Conservation (phyloP, 169 alveolate genomes). For the Plasmodium relictum region DNA sequence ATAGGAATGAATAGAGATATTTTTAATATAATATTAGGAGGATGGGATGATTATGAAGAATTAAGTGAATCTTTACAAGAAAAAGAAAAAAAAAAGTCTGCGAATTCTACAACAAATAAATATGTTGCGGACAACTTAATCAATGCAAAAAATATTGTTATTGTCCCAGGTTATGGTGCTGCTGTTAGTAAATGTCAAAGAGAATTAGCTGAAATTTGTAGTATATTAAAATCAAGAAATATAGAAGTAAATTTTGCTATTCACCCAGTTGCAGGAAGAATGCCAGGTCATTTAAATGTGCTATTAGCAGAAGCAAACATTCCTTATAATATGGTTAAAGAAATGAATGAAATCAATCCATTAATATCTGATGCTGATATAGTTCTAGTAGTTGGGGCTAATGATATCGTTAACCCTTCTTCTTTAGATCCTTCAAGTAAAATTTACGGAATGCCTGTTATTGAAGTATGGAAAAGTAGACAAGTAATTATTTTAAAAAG, state of each 20-base stretch:
- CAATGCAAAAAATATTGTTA: slow-evolving; percentile 88
- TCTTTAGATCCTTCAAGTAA: slow-evolving; percentile 92
- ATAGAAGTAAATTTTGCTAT: slow-evolving; percentile 94
- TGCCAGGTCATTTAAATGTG: slow-evolving; percentile 98
- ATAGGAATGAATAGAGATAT: slow-evolving; percentile 95
- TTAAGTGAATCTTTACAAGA: slow-evolving; percentile 88
- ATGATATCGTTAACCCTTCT: slow-evolving; percentile 95
- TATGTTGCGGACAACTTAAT: slow-evolving; percentile 90
- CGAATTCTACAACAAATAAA: slow-evolving; percentile 84
- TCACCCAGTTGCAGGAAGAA: slow-evolving; percentile 98
- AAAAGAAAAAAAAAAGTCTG: slow-evolving; percentile 83
- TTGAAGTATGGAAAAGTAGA: slow-evolving; percentile 95
- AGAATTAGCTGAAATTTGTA: slow-evolving; percentile 87
- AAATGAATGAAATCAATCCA: slow-evolving; percentile 95
- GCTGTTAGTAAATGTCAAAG: slow-evolving; percentile 93
- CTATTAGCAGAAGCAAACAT: slow-evolving; percentile 96
- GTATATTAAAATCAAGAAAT: slow-evolving; percentile 85
- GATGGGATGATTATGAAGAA: slow-evolving; percentile 87
- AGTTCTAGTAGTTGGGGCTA: slow-evolving; percentile 95
- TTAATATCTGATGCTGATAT: slow-evolving; percentile 88
- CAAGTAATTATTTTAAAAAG: slow-evolving; percentile 92
- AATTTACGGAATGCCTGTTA: slow-evolving; percentile 97
- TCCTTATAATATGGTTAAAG: slow-evolving; percentile 94
- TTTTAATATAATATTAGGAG: slow-evolving; percentile 91
- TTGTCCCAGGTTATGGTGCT: slow-evolving; percentile 97